A percentile compares a stretch with the other conserved stretches of the same genome.
These are phyloP conservation scores for Phtheirospermum japonicum DNA, from an alignment of 257 asterid species.

Conservation along the genomic window DNA sequence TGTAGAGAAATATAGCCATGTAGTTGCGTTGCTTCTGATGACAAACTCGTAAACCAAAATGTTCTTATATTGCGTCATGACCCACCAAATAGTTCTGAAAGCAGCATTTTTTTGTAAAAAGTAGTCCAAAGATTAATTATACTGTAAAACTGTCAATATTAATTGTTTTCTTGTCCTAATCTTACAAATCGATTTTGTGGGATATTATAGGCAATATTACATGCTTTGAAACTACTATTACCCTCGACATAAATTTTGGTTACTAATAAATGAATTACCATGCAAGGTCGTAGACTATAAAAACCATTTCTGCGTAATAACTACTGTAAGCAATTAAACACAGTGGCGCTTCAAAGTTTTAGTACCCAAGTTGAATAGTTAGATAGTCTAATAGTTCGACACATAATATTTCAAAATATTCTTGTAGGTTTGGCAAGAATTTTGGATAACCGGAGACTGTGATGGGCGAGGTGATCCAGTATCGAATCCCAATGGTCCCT, in stretches of 20 bases:
- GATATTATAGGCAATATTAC: not conserved
- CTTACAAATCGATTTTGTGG: not conserved
- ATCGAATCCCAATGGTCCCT: slow-evolving; percentile 87
- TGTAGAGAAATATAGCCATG: no score
- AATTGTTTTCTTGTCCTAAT: not conserved
- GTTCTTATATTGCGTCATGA: no score
- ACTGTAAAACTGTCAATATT: no score
- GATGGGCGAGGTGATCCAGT: slow-evolving; percentile 94
- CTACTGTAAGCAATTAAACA: not conserved
- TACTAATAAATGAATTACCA: not conserved
- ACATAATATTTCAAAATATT: slow-evolving; percentile 12
- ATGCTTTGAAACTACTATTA: not conserved
- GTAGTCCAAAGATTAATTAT: no score
- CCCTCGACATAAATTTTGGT: not conserved
- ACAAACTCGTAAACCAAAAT: no score
- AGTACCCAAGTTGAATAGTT: slow-evolving; percentile 1
- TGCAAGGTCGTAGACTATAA: not conserved
- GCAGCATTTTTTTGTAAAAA: no score
- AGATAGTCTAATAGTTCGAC: not conserved
- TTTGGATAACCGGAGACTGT: slow-evolving; percentile 95
- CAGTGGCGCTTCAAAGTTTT: slow-evolving; percentile 5
- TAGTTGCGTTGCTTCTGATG: no score
- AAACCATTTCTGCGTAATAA: not conserved
- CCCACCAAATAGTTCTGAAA: no score
- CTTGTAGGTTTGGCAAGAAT: slow-evolving; percentile 98